Conservation (phyloP, 2,329 filamentous ascomycete species). For the Colletotrichum lupini region DNA sequence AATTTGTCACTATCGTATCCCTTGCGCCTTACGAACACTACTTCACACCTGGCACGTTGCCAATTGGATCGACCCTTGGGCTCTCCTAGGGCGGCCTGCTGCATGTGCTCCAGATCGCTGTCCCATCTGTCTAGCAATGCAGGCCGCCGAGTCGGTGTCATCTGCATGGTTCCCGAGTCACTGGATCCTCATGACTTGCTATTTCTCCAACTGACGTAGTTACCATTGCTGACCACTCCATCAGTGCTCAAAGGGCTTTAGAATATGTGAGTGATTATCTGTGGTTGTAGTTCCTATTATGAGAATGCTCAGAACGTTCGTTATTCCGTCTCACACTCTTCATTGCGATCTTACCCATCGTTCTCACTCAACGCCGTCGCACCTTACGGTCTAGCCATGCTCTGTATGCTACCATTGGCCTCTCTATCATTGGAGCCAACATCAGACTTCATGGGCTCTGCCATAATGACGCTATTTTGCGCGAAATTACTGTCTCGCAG, state of each 20-base stretch:
- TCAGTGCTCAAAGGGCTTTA: neutral
- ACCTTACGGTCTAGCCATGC: neutral
- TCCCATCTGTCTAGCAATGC: constrained; percentile 1
- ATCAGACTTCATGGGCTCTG: neutral
- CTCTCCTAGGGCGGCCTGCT: constrained; percentile 1
- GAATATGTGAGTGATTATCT: neutral
- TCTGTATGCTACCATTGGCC: neutral
- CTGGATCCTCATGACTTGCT: constrained; percentile 11
- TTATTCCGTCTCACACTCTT: neutral
- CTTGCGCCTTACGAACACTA: neutral
- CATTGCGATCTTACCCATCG: too few relatives aligned
- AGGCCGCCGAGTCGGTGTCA: constrained; percentile 17
- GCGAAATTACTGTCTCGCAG: neutral
- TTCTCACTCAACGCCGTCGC: neutral
- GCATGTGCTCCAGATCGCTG: constrained; percentile 23
- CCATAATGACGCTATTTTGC: too few relatives aligned
- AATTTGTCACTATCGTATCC: neutral
- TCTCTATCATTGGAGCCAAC: neutral
- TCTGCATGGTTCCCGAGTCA: constrained; percentile 29
- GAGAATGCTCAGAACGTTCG: neutral
- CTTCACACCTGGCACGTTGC: neutral
- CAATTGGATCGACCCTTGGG: neutral
- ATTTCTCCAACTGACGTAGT: neutral
- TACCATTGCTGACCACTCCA: neutral
- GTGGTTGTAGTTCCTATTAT: neutral